These are phyloP conservation scores for Erysimum cheiri DNA, from an alignment of 441 rosid species.

Conservation along the genomic window DNA sequence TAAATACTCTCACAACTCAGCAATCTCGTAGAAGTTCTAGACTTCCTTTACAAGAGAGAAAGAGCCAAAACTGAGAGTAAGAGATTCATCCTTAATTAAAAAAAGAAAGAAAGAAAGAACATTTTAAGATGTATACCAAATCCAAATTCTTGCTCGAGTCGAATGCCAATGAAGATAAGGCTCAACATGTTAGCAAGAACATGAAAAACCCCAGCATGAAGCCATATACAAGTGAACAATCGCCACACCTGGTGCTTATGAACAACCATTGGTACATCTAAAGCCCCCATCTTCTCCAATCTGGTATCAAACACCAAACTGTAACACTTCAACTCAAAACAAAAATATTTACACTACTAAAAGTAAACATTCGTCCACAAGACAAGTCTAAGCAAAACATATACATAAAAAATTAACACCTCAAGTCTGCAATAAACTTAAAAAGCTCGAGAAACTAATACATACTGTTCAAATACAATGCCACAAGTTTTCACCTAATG, in stretches of 20 bases:
- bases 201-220: conserved; percentile 93
- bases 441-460: neutral
- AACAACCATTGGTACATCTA: conserved; percentile 60
- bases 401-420: neutral
- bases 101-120: neutral
- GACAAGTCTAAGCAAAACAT: neutral
- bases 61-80: neutral
- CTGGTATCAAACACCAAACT: conserved; percentile 46
- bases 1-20: neutral
- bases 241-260: conserved; percentile 74
- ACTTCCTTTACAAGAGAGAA: neutral
- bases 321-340: conserved; percentile 1
- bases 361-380: neutral
- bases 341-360: neutral
- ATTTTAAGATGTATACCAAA: conserved; percentile 57
- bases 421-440: neutral
- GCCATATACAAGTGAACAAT: conserved; percentile 82
- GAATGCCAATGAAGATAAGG: conserved; percentile 85
- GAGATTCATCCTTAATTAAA: neutral
- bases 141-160: conserved; percentile 94
- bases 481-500: conserved; percentile 3
- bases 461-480: neutral
- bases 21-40: neutral
- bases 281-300: conserved; percentile 83
- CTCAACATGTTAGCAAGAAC: conserved; percentile 95